Evolutionary conservation across 1,284 basidiomycete genomes (phyloP), one percentile per base, ranked within the genome.

Genomic region (Anthracocystis walkeri): DNA sequence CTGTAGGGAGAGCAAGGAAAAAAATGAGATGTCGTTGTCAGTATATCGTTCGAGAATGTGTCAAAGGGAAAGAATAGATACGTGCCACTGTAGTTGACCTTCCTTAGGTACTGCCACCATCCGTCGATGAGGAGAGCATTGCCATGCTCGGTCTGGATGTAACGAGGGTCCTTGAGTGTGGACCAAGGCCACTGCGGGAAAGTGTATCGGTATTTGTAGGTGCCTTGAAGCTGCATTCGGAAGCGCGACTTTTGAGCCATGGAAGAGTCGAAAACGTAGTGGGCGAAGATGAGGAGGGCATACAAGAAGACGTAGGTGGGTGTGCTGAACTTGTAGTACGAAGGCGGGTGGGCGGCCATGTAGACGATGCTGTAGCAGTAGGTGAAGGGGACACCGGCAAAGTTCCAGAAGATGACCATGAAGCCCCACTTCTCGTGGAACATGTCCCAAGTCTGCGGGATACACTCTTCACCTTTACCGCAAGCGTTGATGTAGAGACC

Each of bases 211-310:
- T 90, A 89, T 83, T 90, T 92, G 78, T 93, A 93, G 35, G 94
- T 94, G 82, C 94, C 85, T 63, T 87, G 93, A 45, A 92, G 92
- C 86, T 97, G 92, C 92, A 97, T 96, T 86, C 97, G 96, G 90
- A 98, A 98, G 74, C 92, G 91, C 74, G 93, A 95, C 88, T 99
- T 99, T 85, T 99, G 96, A 3, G 94, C 91, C 94, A 97, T 97
- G 8, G 94, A 89, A 14, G 92, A 92, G 84, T 99, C 96, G 88
- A 93, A 98, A 78, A 76, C 55, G 51, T 55, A 69, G 57, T 82
- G 74, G 25, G 58, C 55, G 56, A 79, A 73, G 42, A 85, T 65
- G 20, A 85, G 80, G 44, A 82, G 65, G 56, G 74, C 61, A 40
- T 31, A 82, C 68, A 81, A 63, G 54, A 90, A 80, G 60, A 93